phyloP scores from a whole-genome alignment of 75 land plant species.

The Cunninghamia lanceolata region DNA sequence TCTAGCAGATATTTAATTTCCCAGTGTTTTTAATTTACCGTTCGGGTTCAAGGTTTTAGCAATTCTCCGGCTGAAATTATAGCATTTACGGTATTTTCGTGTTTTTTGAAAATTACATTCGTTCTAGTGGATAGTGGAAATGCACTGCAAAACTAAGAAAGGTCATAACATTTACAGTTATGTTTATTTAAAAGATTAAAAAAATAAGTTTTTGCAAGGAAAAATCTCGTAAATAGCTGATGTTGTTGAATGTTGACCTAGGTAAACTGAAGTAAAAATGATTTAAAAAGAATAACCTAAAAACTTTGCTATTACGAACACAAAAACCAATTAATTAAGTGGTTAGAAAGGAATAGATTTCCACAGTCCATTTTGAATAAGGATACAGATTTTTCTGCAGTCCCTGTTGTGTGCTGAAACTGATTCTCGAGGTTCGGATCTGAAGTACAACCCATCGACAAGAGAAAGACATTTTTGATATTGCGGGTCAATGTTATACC shows the following conservation, averaged over 20 bases:
- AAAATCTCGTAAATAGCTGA: not conserved
- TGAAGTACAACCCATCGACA: too few relatives aligned
- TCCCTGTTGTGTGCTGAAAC: too few relatives aligned
- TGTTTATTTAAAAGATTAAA: too few relatives aligned
- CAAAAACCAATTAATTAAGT: not conserved
- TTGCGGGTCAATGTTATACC: not conserved
- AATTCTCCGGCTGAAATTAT: not conserved
- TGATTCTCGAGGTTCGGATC: too few relatives aligned
- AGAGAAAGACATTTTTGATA: too few relatives aligned
- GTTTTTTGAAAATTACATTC: not conserved
- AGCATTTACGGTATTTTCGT: not conserved
- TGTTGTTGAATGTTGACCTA: not conserved
- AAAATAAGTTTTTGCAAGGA: not conserved
- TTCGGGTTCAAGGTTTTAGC: not conserved
- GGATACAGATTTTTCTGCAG: too few relatives aligned
- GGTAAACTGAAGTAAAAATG: not conserved
- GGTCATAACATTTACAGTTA: too few relatives aligned
- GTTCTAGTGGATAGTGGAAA: not conserved
- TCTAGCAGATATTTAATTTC: not conserved
- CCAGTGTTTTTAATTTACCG: not conserved
- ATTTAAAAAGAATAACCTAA: not conserved
- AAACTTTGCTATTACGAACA: not conserved
- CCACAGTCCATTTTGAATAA: too few relatives aligned
- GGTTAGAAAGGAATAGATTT: too few relatives aligned
- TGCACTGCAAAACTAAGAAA: too few relatives aligned